Evolutionary conservation across 257 asterid species (phyloP).

Genomic region (Voacanga thouarsii): DNA sequence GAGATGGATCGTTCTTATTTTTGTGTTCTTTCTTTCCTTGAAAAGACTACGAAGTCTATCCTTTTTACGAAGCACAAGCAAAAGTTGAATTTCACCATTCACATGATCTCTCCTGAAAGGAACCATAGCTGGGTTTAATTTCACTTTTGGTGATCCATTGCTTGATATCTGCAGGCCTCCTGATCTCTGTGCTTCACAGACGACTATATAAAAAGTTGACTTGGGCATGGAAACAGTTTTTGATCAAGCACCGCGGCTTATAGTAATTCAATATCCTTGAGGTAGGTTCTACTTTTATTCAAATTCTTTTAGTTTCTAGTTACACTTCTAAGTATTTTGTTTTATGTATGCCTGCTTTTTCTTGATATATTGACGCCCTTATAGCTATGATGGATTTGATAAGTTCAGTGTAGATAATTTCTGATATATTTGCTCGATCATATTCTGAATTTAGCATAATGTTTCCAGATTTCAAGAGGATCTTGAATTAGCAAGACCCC

Average conservation of each 20-base stretch:
- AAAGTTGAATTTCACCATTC: constrained; percentile 39
- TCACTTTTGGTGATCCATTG: constrained; percentile 28
- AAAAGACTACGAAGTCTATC: neutral
- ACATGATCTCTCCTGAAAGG: constrained; percentile 55
- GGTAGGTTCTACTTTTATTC: constrained; percentile 37
- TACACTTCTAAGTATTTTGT: neutral
- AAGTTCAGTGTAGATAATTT: neutral
- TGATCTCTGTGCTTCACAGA: constrained; percentile 32
- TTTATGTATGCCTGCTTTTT: neutral
- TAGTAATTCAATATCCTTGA: constrained; percentile 64
- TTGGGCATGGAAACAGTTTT: constrained; percentile 18
- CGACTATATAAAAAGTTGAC: constrained; percentile 17
- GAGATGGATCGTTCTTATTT: neutral
- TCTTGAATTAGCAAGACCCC: constrained; percentile 41
- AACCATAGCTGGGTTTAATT: constrained; percentile 35
- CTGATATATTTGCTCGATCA: neutral
- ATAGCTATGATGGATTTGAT: neutral
- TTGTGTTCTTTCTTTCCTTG: neutral
- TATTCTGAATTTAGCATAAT: constrained; percentile 6
- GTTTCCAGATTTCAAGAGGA: constrained; percentile 67
- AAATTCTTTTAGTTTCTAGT: neutral
- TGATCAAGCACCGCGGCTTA: constrained; percentile 53
- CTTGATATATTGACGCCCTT: neutral
- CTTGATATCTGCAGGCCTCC: constrained; percentile 12
- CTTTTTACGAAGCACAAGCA: constrained; percentile 21